Conservation (phyloP, 2,329 filamentous ascomycete genomes). For the Ophidiomyces ophidiicola region DNA sequence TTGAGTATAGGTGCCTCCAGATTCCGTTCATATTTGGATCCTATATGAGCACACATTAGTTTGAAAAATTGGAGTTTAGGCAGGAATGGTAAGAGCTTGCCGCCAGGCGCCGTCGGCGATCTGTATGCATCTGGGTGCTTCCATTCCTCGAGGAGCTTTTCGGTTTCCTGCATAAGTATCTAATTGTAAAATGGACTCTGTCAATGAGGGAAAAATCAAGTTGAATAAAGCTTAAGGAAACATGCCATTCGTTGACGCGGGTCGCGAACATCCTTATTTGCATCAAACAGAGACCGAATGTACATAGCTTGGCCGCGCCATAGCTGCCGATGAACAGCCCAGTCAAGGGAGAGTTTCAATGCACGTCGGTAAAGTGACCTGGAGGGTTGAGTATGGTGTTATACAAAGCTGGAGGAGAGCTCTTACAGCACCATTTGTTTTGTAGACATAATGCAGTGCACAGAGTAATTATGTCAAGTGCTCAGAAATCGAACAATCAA, state of each 20-base stretch:
- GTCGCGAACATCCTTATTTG: slow-evolving; percentile 73
- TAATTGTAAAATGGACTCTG: slow-evolving; percentile 29
- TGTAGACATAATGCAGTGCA: slow-evolving; percentile 14
- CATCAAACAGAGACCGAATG: slow-evolving; percentile 88
- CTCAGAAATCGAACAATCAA: no score
- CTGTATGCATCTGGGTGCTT: slow-evolving; percentile 94
- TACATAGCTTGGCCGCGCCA: slow-evolving; percentile 96
- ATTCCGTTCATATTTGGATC: slow-evolving; percentile 94
- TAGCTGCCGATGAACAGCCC: slow-evolving; percentile 81
- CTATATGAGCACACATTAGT: slow-evolving; percentile 34
- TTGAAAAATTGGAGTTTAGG: not conserved
- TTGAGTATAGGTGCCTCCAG: slow-evolving; percentile 66
- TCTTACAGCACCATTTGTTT: slow-evolving; percentile 30
- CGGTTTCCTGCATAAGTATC: slow-evolving; percentile 76
- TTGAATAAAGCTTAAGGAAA: not conserved
- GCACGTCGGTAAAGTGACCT: slow-evolving; percentile 78
- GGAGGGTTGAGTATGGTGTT: slow-evolving; percentile 9
- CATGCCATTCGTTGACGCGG: slow-evolving; percentile 75
- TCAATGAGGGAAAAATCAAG: not conserved
- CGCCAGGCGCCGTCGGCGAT: slow-evolving; percentile 82
- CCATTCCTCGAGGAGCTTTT: slow-evolving; percentile 80
- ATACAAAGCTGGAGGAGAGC: not conserved
- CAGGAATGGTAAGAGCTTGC: slow-evolving; percentile 38
- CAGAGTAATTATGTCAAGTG: not conserved
- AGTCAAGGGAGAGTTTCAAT: slow-evolving; percentile 86